phyloP scores from a whole-genome alignment of 2,329 filamentous ascomycete species.

The Atkinsonella hypoxylon region DNA sequence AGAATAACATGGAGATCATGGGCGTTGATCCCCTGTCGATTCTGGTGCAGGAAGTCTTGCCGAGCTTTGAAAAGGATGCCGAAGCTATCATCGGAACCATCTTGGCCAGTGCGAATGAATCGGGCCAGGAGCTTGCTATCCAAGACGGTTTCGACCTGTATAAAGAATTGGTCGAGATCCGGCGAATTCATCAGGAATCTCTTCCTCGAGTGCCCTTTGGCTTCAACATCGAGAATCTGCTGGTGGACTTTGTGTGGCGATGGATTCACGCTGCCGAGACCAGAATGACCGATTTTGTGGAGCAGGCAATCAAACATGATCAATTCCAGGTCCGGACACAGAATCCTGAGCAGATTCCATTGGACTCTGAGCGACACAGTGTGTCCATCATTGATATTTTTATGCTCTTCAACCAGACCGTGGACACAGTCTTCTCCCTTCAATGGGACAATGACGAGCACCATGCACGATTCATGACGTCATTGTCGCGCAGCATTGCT shows the following conservation, averaged over 20 bases:
- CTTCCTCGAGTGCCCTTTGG: constrained; percentile 65
- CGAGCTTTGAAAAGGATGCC: constrained; percentile 81
- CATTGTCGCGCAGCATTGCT: constrained; percentile 74
- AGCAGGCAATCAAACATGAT: constrained; percentile 84
- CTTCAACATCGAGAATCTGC: constrained; percentile 74
- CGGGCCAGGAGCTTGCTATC: constrained; percentile 65
- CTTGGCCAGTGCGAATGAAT: constrained; percentile 57
- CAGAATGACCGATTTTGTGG: constrained; percentile 73
- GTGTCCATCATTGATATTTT: constrained; percentile 90
- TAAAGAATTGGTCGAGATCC: constrained; percentile 73
- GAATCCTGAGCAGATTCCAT: constrained; percentile 47
- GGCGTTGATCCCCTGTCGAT: constrained; percentile 55
- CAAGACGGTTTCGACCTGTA: constrained; percentile 94
- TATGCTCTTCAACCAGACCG: constrained; percentile 81
- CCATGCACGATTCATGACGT: constrained; percentile 94
- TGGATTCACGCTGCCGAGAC: constrained; percentile 78
- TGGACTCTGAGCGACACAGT: constrained; percentile 80
- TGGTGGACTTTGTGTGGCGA: constrained; percentile 90
- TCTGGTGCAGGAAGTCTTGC: constrained; percentile 72
- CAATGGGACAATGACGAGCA: constrained; percentile 91
- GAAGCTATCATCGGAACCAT: constrained; percentile 75
- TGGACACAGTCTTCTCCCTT: constrained; percentile 74
- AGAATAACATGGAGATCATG: constrained; percentile 77
- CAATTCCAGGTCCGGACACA: constrained; percentile 64
- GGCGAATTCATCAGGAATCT: constrained; percentile 64